Evolutionary conservation across 2,329 filamentous ascomycete species (phyloP).

Genomic region (Leptographium flavum): DNA sequence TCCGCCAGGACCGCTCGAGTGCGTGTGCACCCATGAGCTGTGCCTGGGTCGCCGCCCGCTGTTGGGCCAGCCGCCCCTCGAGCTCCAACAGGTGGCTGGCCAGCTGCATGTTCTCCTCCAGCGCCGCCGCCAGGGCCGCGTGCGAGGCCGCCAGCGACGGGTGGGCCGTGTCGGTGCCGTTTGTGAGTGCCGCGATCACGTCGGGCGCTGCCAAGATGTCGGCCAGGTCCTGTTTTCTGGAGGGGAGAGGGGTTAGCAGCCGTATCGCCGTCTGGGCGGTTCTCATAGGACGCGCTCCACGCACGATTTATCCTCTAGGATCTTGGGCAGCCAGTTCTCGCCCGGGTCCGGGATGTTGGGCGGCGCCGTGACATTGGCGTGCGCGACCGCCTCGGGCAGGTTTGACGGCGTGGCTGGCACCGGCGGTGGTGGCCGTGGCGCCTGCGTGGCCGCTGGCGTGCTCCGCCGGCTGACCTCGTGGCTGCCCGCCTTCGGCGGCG

Average conservation of each 20-base stretch:
- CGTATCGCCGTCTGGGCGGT: too few species aligned
- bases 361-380: conserved; percentile 14
- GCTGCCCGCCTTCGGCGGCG: conserved; percentile 57
- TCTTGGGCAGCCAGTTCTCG: conserved; percentile 64
- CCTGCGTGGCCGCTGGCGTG: conserved; percentile 40
- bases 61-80: conserved; percentile 40
- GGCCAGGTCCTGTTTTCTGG: conserved; percentile 65
- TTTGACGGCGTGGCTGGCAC: conserved; percentile 10
- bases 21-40: conserved; percentile 72
- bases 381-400: conserved; percentile 16
- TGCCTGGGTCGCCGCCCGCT: conserved; percentile 61
- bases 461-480: conserved; percentile 53
- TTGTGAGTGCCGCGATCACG: conserved; percentile 61
- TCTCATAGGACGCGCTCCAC: too few species aligned
- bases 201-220: conserved; percentile 48
- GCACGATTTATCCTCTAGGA: conserved; percentile 71
- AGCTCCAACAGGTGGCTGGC: conserved; percentile 47
- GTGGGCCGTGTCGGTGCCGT: conserved; percentile 53
- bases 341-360: conserved; percentile 40
- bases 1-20: conserved; percentile 81
- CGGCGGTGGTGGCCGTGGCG: conserved; percentile 28
- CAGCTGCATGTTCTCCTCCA: conserved; percentile 59
- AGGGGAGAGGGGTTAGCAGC: not conserved
- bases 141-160: conserved; percentile 55
- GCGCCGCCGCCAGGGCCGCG: conserved; percentile 45